These are phyloP conservation scores for Barnettozyma populi DNA, from an alignment of 805 yeast species.

Conservation along the genomic window DNA sequence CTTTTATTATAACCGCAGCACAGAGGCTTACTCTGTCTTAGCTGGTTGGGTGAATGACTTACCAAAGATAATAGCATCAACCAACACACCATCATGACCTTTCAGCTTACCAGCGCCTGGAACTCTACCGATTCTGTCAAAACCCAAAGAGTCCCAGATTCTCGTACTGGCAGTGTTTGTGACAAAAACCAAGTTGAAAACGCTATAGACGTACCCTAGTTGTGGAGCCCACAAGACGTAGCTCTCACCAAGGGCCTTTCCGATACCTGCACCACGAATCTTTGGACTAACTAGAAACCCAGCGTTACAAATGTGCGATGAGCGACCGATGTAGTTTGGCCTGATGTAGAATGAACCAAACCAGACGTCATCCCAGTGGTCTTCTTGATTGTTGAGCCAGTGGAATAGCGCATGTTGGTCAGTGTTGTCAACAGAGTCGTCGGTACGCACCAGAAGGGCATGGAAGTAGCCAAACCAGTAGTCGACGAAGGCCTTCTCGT, in stretches of 20 bases:
- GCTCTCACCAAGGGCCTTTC: constrained; percentile 59
- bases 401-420: constrained; percentile 15
- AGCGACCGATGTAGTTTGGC: constrained; percentile 82
- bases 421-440: constrained; percentile 19
- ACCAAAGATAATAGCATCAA: constrained; percentile 78
- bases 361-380: constrained; percentile 42
- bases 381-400: background rate
- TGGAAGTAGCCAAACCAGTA: constrained; percentile 68
- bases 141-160: constrained; percentile 83
- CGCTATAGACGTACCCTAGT: constrained; percentile 76
- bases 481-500: constrained; percentile 45
- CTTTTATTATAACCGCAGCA: too few relatives aligned
- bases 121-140: constrained; percentile 69
- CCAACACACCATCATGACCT: constrained; percentile 48
- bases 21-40: background rate
- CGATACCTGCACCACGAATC: constrained; percentile 64
- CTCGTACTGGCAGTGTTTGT: constrained; percentile 68
- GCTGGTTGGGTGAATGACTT: constrained; percentile 38
- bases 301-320: constrained; percentile 83
- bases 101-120: constrained; percentile 70
- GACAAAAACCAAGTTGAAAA: constrained; percentile 82
- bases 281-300: constrained; percentile 67
- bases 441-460: constrained; percentile 46
- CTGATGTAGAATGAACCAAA: constrained; percentile 77
- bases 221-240: constrained; percentile 71